Evolutionary conservation across 805 yeast species (phyloP), one percentile per base, ranked within the genome.

Genomic region (Lachancea nothofagi): DNA sequence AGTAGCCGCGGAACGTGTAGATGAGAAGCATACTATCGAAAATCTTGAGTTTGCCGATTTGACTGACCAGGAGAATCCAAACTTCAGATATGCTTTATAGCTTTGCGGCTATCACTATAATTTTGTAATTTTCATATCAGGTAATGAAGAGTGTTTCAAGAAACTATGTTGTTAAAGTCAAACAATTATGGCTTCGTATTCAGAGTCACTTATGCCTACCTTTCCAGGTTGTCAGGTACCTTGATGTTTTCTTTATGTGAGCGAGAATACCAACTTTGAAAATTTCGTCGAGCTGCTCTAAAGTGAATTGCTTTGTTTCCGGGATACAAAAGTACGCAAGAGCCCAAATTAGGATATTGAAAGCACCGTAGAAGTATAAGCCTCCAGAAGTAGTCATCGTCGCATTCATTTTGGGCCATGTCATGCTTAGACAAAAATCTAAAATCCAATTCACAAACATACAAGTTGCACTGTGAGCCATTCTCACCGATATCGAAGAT

Each of bases 201-300:
- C n/a, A n/a, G n/a, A n/a, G n/a, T n/a, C n/a, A n/a, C n/a, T n/a
- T n/a, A n/a, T n/a, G n/a, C n/a, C n/a, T n/a, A n/a, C n/a, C n/a
- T n/a, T n/a, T n/a, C n/a, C n/a, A n/a, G n/a, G n/a, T n/a, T n/a
- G n/a, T n/a, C n/a, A n/a, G n/a, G 26, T 12, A 12, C 26, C 26
- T n/a, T 8, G 15, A 30, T 15, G 15, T 9, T 18, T 34, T 34
- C 25, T 20, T 34, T 4, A 27, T 12, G 10, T 34, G 38, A 5
- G 23, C 31, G 17, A 24, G 12, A 26, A 34, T 24, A 12, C 59
- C 57, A 10, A 32, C 41, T 26, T 50, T 70, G 55, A 83, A 83
- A 13, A 83, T 83, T 36, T 77, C 79, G 55, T 83, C 90, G 55
- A 83, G 69, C 59, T 83, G 87, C 62, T 83, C 93, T 52, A 83